Base-by-base conservation (phyloP, 2,329 filamentous ascomycete species). In the Aureobasidium subglaciale region DNA sequence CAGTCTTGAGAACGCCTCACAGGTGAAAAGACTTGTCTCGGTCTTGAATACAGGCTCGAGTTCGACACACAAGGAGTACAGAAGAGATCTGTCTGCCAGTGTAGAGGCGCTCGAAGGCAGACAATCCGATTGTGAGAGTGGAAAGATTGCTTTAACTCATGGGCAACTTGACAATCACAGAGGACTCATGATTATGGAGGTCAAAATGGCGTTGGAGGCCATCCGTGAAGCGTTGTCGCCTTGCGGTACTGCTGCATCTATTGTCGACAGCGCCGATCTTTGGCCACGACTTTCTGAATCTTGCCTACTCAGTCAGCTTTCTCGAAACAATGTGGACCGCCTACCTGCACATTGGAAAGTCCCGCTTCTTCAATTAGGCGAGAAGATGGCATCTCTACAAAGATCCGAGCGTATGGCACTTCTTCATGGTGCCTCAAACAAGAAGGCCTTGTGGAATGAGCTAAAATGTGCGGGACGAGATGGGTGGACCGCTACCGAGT, bases 401-500 rank as follows among this genome's bases (percentile, higher is more conserved):
- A 27, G 58, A 0, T 22, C 56, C 7, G 52, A 52, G 11, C 58
- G 58, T 10, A 40, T 57, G 7, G 5, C 27, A 3, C 15, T 9
- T 11, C 8, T 15, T 8, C 45, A 22, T 52, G 10, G 5, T 20
- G 2, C 29, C 35, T 27, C 29, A 8, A 20, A 42, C 13, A 13
- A 18, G 3, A 16, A 20, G 9, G 20, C 3, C 9, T 32, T 40
- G 4, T 25, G 20, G 7, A 46, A 40, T 2, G 58, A 79, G 57
- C 58, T 77, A 0, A 49, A 58, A 1, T 84, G 83, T 55, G 15
- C 59, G 0, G 84, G 83, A 0, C 82, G 84, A 58, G 60, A 63
- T 1, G 79, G 78, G 9, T 88, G 84, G 82, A 61, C 76, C 5
- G 76, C 78, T 0, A 9, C 63, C 0, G 58, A 78, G 0, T 68